phyloP scores from a whole-genome alignment of 2,329 filamentous ascomycete species.

The Colletotrichum simmondsii region DNA sequence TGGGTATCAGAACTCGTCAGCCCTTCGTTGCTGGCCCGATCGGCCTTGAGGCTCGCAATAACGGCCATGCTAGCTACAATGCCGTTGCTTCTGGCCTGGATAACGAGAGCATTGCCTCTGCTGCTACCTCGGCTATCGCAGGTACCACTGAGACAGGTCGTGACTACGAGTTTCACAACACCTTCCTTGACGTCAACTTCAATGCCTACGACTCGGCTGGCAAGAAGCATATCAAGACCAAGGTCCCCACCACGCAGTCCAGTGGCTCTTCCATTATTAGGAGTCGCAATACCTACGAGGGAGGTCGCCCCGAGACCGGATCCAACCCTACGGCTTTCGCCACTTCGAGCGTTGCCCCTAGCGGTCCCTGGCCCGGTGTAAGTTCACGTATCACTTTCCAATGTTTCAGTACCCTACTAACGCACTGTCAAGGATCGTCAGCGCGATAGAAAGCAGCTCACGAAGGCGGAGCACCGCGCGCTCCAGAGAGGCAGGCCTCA shows the following conservation, averaged over 20 bases:
- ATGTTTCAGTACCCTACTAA: background rate
- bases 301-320: background rate
- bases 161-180: no score
- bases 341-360: background rate
- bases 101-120: background rate
- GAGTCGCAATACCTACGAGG: no score
- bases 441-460: conserved; percentile 21
- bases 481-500: conserved; percentile 13
- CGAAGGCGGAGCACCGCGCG: conserved; percentile 20
- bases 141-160: background rate
- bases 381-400: background rate
- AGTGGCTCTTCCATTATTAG: background rate
- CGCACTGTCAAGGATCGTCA: background rate
- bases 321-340: background rate
- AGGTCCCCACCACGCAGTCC: conserved; percentile 37
- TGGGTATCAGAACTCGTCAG: background rate
- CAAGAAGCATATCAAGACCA: conserved; percentile 35
- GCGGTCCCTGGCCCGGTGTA: background rate
- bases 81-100: background rate
- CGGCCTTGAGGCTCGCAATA: no score
- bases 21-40: no score
- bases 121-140: background rate
- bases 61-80: background rate
- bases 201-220: conserved; percentile 45
- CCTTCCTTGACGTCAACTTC: background rate